These are phyloP conservation scores for Ceratonia siliqua DNA, from an alignment of 306 rosid genomes.

Conservation along the genomic window DNA sequence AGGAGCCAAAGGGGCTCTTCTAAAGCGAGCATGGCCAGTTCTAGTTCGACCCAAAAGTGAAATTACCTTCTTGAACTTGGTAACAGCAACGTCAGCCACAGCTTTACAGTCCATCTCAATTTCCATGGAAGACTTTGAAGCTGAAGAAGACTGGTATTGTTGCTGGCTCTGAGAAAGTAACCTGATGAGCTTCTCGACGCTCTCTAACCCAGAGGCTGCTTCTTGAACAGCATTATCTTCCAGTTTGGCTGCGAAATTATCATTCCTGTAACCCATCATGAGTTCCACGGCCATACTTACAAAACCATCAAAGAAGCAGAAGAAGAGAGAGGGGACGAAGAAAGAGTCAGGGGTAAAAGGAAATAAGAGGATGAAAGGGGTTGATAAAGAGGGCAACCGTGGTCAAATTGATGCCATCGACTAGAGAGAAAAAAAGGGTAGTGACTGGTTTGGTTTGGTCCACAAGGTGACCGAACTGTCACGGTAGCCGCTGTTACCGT, in stretches of 20 bases:
- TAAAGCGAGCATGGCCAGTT: conserved; percentile 87
- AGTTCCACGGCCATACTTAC: conserved; percentile 65
- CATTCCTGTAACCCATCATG: conserved; percentile 33
- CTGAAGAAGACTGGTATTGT: conserved; percentile 4
- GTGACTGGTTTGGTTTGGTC: conserved; percentile 42
- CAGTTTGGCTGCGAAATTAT: conserved; percentile 30
- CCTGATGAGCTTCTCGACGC: conserved; percentile 55
- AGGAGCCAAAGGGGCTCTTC: conserved; percentile 62
- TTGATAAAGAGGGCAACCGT: conserved; percentile 38
- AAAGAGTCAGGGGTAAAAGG: not conserved
- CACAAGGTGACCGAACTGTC: conserved; percentile 57
- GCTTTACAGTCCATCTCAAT: conserved; percentile 65
- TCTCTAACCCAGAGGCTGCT: conserved; percentile 71
- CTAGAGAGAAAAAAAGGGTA: not conserved
- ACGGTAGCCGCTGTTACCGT: conserved; percentile 54
- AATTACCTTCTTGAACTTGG: conserved; percentile 79
- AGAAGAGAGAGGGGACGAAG: not conserved
- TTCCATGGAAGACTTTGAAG: conserved; percentile 35
- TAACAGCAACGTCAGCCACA: conserved; percentile 75
- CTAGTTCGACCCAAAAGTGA: conserved; percentile 80
- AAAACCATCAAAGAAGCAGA: conserved; percentile 24
- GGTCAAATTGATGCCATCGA: conserved; percentile 61
- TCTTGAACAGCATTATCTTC: conserved; percentile 62
- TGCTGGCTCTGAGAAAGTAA: conserved; percentile 37
- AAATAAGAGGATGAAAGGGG: conserved; percentile 3